These are phyloP conservation scores for Nitzschia sp. DNA, from an alignment of 108 stramenopile genomes.

Conservation along the genomic window DNA sequence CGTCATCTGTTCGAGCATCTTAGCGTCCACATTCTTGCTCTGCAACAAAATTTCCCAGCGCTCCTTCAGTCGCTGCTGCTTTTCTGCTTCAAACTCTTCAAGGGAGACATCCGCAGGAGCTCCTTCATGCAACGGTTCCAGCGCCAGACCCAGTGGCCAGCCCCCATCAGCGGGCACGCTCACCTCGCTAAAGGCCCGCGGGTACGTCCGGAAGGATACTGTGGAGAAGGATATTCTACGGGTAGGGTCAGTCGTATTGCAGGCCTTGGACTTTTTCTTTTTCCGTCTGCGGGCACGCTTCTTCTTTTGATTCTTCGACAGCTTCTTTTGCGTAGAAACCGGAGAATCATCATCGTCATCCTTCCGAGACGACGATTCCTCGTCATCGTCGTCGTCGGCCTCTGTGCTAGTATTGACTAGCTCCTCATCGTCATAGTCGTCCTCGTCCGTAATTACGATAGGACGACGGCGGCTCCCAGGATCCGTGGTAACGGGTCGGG, in stretches of 20 bases:
- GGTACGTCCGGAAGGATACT: slow-evolving; percentile 26
- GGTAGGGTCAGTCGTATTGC: neutral
- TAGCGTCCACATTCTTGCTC: slow-evolving; percentile 23
- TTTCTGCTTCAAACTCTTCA: slow-evolving; percentile 65
- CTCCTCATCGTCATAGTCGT: slow-evolving; percentile 14
- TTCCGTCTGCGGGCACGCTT: slow-evolving; percentile 46
- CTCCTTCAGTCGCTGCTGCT: slow-evolving; percentile 61
- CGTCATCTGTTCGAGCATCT: slow-evolving; percentile 13
- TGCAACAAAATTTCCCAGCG: slow-evolving; percentile 50
- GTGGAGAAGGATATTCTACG: slow-evolving; percentile 21
- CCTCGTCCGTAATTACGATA: slow-evolving; percentile 6
- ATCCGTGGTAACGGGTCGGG: neutral
- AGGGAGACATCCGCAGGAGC: slow-evolving; percentile 14
- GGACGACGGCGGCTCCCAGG: slow-evolving; percentile 6
- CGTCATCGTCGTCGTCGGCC: neutral
- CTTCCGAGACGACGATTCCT: neutral
- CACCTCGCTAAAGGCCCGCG: slow-evolving; percentile 51
- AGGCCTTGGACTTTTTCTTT: slow-evolving; percentile 38
- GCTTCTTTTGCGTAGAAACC: too few relatives aligned
- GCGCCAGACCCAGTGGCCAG: slow-evolving; percentile 79
- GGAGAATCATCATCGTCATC: neutral
- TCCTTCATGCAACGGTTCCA: slow-evolving; percentile 10
- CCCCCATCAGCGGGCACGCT: slow-evolving; percentile 80
- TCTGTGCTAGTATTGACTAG: slow-evolving; percentile 7
- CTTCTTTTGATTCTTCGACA: slow-evolving; percentile 53